These are phyloP conservation scores for Penicillium sp. DNA, from an alignment of 2,329 filamentous ascomycete species.

Conservation along the genomic window DNA sequence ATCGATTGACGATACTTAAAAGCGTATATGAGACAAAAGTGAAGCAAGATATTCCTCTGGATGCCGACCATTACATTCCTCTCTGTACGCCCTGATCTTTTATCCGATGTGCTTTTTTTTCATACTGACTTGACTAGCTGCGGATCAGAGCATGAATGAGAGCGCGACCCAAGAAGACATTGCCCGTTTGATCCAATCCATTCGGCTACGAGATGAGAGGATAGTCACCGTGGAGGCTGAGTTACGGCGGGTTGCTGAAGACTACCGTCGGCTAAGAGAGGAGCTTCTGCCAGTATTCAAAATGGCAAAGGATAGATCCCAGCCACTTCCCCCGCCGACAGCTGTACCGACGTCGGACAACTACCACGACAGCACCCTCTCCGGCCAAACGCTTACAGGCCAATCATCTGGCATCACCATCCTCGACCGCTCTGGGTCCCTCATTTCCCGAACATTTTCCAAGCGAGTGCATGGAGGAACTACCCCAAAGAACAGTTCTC, in stretches of 20 bases:
- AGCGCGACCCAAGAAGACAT: slow-evolving; percentile 93
- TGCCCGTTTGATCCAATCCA: slow-evolving; percentile 84
- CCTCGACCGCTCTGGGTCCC: slow-evolving; percentile 52
- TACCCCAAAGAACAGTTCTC: slow-evolving; percentile 76
- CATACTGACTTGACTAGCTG: slow-evolving; percentile 62
- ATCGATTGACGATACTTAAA: slow-evolving; percentile 92
- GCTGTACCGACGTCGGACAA: slow-evolving; percentile 30
- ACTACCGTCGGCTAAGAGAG: slow-evolving; percentile 86
- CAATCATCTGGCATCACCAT: slow-evolving; percentile 34
- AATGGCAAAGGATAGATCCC: slow-evolving; percentile 87
- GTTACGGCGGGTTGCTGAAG: slow-evolving; percentile 80
- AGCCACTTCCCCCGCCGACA: slow-evolving; percentile 74
- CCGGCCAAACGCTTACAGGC: slow-evolving; percentile 44
- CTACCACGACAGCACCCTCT: slow-evolving; percentile 30
- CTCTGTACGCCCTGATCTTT: slow-evolving; percentile 67
- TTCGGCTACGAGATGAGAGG: slow-evolving; percentile 87
- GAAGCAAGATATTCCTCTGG: slow-evolving; percentile 87
- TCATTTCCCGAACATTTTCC: slow-evolving; percentile 74
- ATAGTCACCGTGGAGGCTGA: slow-evolving; percentile 84
- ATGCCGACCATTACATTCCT: slow-evolving; percentile 92
- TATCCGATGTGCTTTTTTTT: slow-evolving; percentile 17
- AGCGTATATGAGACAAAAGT: slow-evolving; percentile 96
- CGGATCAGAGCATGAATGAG: slow-evolving; percentile 85
- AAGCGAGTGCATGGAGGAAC: slow-evolving; percentile 72
- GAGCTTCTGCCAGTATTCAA: slow-evolving; percentile 90